A percentile compares a stretch with the other conserved stretches of the same genome.
Conservation (phyloP, 2,329 filamentous ascomycete genomes). For the Tympanopsis confertula region DNA sequence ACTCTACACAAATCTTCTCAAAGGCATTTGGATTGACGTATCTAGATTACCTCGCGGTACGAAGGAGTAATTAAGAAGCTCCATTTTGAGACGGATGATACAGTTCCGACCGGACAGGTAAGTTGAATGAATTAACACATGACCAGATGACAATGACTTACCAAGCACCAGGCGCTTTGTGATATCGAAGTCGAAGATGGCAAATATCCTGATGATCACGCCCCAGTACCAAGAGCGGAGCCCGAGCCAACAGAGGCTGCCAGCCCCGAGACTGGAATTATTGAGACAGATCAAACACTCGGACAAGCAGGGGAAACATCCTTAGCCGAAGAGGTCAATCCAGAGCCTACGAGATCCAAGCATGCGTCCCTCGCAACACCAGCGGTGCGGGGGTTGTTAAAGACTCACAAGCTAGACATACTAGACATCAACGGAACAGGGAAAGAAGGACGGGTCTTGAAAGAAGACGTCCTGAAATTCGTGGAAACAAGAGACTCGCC, state of each 20-base stretch:
- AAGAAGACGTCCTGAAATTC: conserved; percentile 49
- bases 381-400: conserved; percentile 52
- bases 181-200: conserved; percentile 50
- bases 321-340: background rate
- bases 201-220: conserved; percentile 3
- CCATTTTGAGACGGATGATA: conserved; percentile 3
- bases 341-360: conserved; percentile 30
- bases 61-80: background rate
- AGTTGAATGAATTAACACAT: conserved; percentile 58
- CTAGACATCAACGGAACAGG: conserved; percentile 49
- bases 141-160: conserved; percentile 36
- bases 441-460: conserved; percentile 54
- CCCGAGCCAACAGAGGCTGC: conserved; percentile 5
- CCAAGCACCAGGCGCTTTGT: conserved; percentile 34
- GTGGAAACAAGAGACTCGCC: conserved; percentile 19
- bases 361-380: conserved; percentile 47
- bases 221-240: conserved; percentile 6
- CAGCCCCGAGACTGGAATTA: background rate
- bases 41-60: conserved; percentile 1
- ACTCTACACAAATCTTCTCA: background rate
- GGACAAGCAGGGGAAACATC: background rate
- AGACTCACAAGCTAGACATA: conserved; percentile 47
- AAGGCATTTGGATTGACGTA: background rate
- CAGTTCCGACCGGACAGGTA: conserved; percentile 27
- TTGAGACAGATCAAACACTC: conserved; percentile 3